Conservation (phyloP, 176 grass and related monocot species). For the Eragrostis curvula region DNA sequence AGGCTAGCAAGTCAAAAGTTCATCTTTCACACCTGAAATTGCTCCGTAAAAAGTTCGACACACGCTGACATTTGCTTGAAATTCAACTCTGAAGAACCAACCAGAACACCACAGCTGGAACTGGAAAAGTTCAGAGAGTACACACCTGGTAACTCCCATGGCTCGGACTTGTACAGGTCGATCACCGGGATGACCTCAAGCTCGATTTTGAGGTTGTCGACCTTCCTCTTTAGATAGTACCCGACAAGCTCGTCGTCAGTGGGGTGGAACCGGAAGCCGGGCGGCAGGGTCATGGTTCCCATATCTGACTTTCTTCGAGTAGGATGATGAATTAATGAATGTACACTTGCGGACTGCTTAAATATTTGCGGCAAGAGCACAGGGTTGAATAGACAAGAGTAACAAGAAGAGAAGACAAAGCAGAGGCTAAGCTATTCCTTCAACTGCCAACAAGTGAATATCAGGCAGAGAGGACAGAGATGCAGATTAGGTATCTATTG, state of each 20-base stretch:
- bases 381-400: background rate
- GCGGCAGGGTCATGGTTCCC: slow-evolving; percentile 65
- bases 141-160: slow-evolving; percentile 95
- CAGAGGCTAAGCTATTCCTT: background rate
- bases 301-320: background rate
- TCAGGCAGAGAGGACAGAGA: background rate
- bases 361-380: slow-evolving; percentile 34
- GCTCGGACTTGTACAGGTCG: slow-evolving; percentile 94
- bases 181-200: slow-evolving; percentile 93
- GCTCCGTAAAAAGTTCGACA: background rate
- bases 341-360: slow-evolving; percentile 38
- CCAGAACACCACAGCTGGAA: background rate
- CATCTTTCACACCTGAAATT: background rate
- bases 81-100: background rate
- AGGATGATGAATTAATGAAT: background rate
- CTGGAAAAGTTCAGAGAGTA: background rate
- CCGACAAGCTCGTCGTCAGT: slow-evolving; percentile 93
- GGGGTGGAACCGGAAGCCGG: slow-evolving; percentile 96
- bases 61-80: too few species aligned
- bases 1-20: background rate
- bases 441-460: slow-evolving; percentile 26
- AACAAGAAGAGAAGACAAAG: background rate
- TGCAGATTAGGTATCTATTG: slow-evolving; percentile 43
- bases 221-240: slow-evolving; percentile 94
- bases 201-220: slow-evolving; percentile 84